A percentile compares a stretch with the other conserved stretches of the same genome.
Evolutionary conservation across 129 eudicot genomes (phyloP).

Genomic region (Flaveria robusta): DNA sequence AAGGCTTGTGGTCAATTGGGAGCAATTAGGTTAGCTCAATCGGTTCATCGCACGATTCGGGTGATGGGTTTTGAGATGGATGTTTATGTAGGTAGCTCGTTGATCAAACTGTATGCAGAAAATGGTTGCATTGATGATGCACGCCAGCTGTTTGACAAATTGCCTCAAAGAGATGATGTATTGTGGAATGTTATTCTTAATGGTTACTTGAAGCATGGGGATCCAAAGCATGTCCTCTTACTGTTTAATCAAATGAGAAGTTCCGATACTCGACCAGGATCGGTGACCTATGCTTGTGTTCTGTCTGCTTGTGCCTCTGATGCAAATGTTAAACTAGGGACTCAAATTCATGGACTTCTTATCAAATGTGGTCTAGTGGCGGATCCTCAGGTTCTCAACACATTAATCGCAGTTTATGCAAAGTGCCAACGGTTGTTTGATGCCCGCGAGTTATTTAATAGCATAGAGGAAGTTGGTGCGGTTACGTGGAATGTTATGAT

Average conservation of each 20-base stretch:
- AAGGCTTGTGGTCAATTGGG: slow-evolving; percentile 76
- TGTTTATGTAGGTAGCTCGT: slow-evolving; percentile 76
- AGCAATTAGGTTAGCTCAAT: slow-evolving; percentile 46
- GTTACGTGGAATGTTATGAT: slow-evolving; percentile 86
- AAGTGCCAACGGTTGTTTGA: slow-evolving; percentile 52
- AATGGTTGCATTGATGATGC: slow-evolving; percentile 61
- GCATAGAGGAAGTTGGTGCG: slow-evolving; percentile 32
- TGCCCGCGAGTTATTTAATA: slow-evolving; percentile 59
- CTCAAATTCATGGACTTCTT: slow-evolving; percentile 65
- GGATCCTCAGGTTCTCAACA: slow-evolving; percentile 61
- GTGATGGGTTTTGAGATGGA: slow-evolving; percentile 60
- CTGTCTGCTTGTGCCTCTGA: slow-evolving; percentile 63
- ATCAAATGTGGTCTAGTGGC: slow-evolving; percentile 53
- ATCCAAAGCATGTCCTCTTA: slow-evolving; percentile 37
- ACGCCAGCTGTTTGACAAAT: slow-evolving; percentile 60
- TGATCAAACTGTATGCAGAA: slow-evolving; percentile 67
- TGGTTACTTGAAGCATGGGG: slow-evolving; percentile 59
- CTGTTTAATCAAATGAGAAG: slow-evolving; percentile 63
- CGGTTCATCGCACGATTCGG: slow-evolving; percentile 47
- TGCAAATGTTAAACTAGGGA: slow-evolving; percentile 43
- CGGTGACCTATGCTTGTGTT: slow-evolving; percentile 64
- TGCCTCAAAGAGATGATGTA: slow-evolving; percentile 72
- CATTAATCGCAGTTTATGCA: slow-evolving; percentile 64
- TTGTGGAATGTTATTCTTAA: slow-evolving; percentile 84
- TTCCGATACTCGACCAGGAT: slow-evolving; percentile 47